phyloP scores from a whole-genome alignment of 225 moss, liverwort and hornwort species.

The Takakia lepidozioides region DNA sequence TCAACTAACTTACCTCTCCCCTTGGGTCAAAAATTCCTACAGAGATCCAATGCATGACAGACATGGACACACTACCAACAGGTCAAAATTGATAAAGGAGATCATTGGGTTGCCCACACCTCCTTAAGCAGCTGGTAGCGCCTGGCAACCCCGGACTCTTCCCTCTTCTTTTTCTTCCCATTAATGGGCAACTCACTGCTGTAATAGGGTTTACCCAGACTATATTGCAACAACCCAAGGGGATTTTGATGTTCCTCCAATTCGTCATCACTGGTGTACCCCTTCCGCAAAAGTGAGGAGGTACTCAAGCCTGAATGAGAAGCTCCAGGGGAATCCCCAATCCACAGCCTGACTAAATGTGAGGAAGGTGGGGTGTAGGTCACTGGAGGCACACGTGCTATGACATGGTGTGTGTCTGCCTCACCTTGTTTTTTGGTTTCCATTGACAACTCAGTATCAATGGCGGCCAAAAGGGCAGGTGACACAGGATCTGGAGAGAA shows the following conservation, averaged over 20 bases:
- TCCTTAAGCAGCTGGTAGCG: slow-evolving; percentile 72
- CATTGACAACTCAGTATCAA: slow-evolving; percentile 81
- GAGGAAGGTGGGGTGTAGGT: slow-evolving; percentile 62
- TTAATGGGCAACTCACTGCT: no score
- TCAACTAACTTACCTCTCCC: no score
- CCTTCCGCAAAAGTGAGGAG: slow-evolving; percentile 73
- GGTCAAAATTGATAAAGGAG: no score
- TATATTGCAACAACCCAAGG: no score
- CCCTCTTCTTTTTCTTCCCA: slow-evolving; percentile 13
- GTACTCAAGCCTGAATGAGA: slow-evolving; percentile 50
- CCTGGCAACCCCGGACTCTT: slow-evolving; percentile 16
- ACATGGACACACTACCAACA: no score
- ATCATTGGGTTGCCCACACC: slow-evolving; percentile 46
- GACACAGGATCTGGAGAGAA: slow-evolving; percentile 86
- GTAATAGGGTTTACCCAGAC: no score
- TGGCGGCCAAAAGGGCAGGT: slow-evolving; percentile 82
- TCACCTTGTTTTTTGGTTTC: slow-evolving; percentile 68
- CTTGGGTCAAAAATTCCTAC: no score
- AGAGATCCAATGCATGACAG: no score
- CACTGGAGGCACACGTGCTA: slow-evolving; percentile 57
- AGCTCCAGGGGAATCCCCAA: slow-evolving; percentile 45
- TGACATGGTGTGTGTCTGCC: slow-evolving; percentile 28
- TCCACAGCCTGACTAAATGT: slow-evolving; percentile 63
- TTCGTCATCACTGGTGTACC: slow-evolving; percentile 89
- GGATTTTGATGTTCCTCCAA: slow-evolving; percentile 65